Percentiles rank a stretch among this genome's conserved stretches.
Conservation (phyloP, 1,284 basidiomycete genomes). For the Pterulicium gracile region DNA sequence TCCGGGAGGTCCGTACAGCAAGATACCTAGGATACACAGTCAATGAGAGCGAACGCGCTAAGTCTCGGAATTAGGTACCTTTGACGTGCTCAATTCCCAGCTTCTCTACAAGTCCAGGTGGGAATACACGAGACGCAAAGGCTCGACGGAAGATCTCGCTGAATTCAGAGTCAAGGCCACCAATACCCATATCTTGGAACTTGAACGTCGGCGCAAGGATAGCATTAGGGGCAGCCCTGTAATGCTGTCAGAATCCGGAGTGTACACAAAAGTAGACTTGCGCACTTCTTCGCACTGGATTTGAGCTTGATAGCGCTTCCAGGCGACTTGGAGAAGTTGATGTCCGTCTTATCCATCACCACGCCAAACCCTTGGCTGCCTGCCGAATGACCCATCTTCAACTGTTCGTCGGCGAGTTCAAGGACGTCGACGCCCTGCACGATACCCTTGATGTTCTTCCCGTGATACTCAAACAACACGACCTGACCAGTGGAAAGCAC, state of each 20-base stretch:
- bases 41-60: background rate
- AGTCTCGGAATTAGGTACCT: constrained; percentile 35
- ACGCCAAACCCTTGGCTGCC: constrained; percentile 50
- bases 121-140: constrained; percentile 97
- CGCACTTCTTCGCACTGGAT: constrained; percentile 80
- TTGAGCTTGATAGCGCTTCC: constrained; percentile 84
- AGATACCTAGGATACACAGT: constrained; percentile 51
- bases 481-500: constrained; percentile 69
- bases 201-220: constrained; percentile 99
- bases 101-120: constrained; percentile 93
- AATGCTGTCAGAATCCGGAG: constrained; percentile 4
- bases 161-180: constrained; percentile 94
- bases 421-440: constrained; percentile 61
- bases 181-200: constrained; percentile 99
- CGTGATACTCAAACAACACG: constrained; percentile 87
- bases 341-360: constrained; percentile 83
- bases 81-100: constrained; percentile 99
- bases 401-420: constrained; percentile 56
- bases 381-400: constrained; percentile 16
- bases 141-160: constrained; percentile 96
- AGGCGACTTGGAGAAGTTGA: constrained; percentile 82
- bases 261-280: background rate
- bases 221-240: constrained; percentile 83
- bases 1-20: constrained; percentile 94
- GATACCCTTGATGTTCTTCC: constrained; percentile 70